Percentiles rank a stretch among this genome's conserved stretches.
phyloP scores from a whole-genome alignment of 2,329 filamentous ascomycete genomes.

The Chaetothyriales sp. region DNA sequence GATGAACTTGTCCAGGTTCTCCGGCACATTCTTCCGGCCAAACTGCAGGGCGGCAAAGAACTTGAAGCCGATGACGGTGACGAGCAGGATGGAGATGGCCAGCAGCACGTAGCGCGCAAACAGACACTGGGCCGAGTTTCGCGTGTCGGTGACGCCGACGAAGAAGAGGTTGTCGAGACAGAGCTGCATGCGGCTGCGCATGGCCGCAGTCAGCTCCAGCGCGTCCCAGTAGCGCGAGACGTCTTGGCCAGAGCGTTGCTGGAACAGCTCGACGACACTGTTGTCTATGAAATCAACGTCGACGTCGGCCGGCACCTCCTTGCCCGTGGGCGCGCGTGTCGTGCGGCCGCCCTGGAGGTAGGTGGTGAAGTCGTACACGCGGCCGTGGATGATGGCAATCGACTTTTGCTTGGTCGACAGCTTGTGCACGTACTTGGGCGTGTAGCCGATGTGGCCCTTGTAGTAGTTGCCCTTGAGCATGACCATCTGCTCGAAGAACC shows the following conservation, averaged over 20 bases:
- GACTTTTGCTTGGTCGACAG: constrained; percentile 50
- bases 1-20: constrained; percentile 95
- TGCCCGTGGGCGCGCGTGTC: constrained; percentile 43
- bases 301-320: constrained; percentile 34
- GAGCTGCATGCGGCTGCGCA: constrained; percentile 56
- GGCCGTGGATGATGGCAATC: constrained; percentile 64
- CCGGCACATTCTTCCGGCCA: constrained; percentile 74
- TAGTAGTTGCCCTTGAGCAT: constrained; percentile 64
- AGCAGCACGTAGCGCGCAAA: constrained; percentile 86
- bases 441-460: constrained; percentile 80
- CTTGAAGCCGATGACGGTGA: constrained; percentile 79
- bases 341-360: constrained; percentile 66
- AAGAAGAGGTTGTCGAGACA: constrained; percentile 95
- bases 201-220: constrained; percentile 43
- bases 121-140: constrained; percentile 69
- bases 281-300: constrained; percentile 70
- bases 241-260: constrained; percentile 60
- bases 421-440: constrained; percentile 58
- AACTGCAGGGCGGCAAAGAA: constrained; percentile 96
- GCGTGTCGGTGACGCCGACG: constrained; percentile 78
- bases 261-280: constrained; percentile 62
- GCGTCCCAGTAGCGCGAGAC: constrained; percentile 71
- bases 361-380: constrained; percentile 78
- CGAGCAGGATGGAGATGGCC: constrained; percentile 67
- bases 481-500: constrained; percentile 82